Evolutionary conservation across 345 rosid genomes (phyloP).

Genomic region (Gossypium stocksii): DNA sequence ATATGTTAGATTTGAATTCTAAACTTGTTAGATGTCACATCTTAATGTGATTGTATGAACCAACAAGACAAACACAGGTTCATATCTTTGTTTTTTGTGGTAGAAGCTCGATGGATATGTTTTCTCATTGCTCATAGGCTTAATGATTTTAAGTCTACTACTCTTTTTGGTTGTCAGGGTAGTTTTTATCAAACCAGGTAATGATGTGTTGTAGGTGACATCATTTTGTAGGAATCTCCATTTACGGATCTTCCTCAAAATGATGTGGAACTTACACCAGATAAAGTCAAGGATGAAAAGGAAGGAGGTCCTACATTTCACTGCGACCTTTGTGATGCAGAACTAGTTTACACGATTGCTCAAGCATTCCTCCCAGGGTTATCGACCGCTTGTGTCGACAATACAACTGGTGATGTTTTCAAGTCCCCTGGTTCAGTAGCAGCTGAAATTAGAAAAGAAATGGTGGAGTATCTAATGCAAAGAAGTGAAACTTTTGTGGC

Average conservation of each 20-base stretch:
- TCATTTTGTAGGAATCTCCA: slow-evolving; percentile 24
- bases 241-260: slow-evolving; percentile 43
- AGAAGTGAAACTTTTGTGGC: slow-evolving; percentile 81
- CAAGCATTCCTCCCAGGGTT: slow-evolving; percentile 67
- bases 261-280: slow-evolving; percentile 37
- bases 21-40: background rate
- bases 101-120: background rate
- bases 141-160: background rate
- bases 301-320: slow-evolving; percentile 46
- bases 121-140: background rate
- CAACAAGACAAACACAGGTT: background rate
- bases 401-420: slow-evolving; percentile 81
- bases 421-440: slow-evolving; percentile 69
- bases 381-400: slow-evolving; percentile 77
- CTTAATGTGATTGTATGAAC: background rate
- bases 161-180: background rate
- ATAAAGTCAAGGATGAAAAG: slow-evolving; percentile 55
- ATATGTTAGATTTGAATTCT: background rate
- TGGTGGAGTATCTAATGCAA: slow-evolving; percentile 25
- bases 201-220: background rate
- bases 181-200: background rate
- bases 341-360: slow-evolving; percentile 57
- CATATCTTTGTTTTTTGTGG: background rate
- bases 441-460: slow-evolving; percentile 58
- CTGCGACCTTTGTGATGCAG: slow-evolving; percentile 63